Base-by-base conservation (phyloP, 225 moss, liverwort and hornwort species). In the Polytrichum commune region DNA sequence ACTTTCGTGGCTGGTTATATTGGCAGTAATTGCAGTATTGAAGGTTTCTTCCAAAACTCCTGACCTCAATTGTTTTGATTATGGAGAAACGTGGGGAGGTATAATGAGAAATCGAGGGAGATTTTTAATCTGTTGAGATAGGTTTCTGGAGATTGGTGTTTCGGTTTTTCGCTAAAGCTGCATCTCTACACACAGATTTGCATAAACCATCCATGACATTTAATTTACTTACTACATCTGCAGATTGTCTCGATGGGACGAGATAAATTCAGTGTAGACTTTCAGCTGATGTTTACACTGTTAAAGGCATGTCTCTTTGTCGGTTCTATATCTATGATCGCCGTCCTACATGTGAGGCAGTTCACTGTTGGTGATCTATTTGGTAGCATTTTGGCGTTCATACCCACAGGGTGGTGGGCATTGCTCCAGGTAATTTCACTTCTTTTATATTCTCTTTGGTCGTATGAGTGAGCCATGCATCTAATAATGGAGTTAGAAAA, bases 321-420 rank as follows among this genome's bases (percentile, higher is more conserved):
- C 54, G 92, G 94, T 69, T 93, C 88, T 30, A 69, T 98, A 20
- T 78, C 92, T 13, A 79, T 93, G 22, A 69, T 98, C 25, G 82
- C 86, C 13, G 85, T 95, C 29, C 87, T 98, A 4, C 91, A 90
- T 58, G 78, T 91, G 24, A 86, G 87, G 6, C 70, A 71, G 8
- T 75, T 98, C 4, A 81, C 88, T 32, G 82, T 95, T 25, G 85
- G 91, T 60, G 98, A 98, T 76, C 81, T 98, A 27, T 95, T 98
- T 69, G 90, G 91, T 10, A 80, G 95, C 73, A 82, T 90, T 22
- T 70, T 98, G 57, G 98, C 98, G 13, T 98, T 98, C 55, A 77
- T 98, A 30, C 98, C 98, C 29, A 98, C 95, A 1, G 98, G 98
- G 32, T 98, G n/a, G n/a, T n/a, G 98, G 98, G 95, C 91, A 23